Percentiles rank a stretch among this genome's conserved stretches.
These are phyloP conservation scores for Lunasporangiospora selenospora DNA, from an alignment of 192 early-diverging fungal species.

Conservation along the genomic window DNA sequence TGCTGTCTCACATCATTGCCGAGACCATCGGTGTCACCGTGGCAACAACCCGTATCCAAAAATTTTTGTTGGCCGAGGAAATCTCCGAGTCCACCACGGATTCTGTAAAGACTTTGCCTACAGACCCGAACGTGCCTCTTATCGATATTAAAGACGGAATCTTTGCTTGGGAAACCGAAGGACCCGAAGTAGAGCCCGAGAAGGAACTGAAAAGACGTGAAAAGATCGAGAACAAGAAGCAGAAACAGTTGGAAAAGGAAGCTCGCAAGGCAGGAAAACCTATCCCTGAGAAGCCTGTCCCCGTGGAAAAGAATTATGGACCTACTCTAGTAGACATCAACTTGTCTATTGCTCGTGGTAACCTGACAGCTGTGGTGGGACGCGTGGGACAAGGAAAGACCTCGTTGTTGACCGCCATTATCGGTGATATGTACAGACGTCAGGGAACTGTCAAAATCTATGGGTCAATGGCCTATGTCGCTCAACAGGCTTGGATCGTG, in stretches of 20 bases:
- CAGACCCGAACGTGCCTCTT: conserved; percentile 18
- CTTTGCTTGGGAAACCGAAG: conserved; percentile 36
- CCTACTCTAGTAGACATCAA: conserved; percentile 43
- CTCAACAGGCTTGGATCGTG: conserved; percentile 87
- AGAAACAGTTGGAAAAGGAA: conserved; percentile 30
- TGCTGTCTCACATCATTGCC: conserved; percentile 30
- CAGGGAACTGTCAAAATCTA: conserved; percentile 70
- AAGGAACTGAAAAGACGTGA: conserved; percentile 26
- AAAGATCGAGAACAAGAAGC: conserved; percentile 22
- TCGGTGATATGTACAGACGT: conserved; percentile 87
- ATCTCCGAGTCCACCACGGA: conserved; percentile 15
- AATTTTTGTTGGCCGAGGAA: conserved; percentile 33
- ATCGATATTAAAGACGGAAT: conserved; percentile 30
- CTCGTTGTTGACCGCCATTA: conserved; percentile 53
- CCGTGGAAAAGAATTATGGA: conserved; percentile 33
- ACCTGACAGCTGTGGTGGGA: conserved; percentile 82
- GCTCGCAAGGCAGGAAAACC: conserved; percentile 34
- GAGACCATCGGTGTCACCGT: conserved; percentile 24
- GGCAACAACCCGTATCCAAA: conserved; percentile 30
- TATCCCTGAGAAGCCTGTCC: conserved; percentile 15
- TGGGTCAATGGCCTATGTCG: conserved; percentile 72
- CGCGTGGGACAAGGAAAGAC: conserved; percentile 73
- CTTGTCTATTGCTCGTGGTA: conserved; percentile 46
- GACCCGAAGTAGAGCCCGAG: conserved; percentile 27
- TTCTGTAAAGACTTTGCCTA: conserved; percentile 7